A percentile compares a stretch with the other conserved stretches of the same genome.
These are phyloP conservation scores for Talaromyces sp. DNA, from an alignment of 2,329 filamentous ascomycete genomes.

Conservation along the genomic window DNA sequence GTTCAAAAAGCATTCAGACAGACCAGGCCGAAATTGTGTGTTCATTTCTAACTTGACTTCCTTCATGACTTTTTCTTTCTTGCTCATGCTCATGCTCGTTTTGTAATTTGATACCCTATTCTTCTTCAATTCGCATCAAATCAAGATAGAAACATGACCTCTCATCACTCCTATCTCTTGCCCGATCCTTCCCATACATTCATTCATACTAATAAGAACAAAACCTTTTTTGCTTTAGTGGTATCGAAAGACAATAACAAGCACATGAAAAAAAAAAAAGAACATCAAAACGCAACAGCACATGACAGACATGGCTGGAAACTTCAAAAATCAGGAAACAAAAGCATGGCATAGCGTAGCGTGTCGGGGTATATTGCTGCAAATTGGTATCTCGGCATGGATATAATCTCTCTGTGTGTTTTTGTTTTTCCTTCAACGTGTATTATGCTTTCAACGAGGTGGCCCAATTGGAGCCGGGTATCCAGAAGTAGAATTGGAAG, in stretches of 20 bases:
- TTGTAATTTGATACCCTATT: not conserved
- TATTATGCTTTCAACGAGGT: conserved; percentile 68
- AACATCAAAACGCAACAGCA: conserved; percentile 40
- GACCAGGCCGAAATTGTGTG: conserved; percentile 8
- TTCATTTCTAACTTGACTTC: conserved; percentile 11
- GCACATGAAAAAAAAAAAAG: conserved; percentile 37
- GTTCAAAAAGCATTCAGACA: not conserved
- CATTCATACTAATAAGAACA: conserved; percentile 14
- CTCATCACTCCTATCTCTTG: conserved; percentile 7
- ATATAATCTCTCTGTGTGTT: conserved; percentile 16
- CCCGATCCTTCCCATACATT: conserved; percentile 10
- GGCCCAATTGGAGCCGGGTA: conserved; percentile 90
- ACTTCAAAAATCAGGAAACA: conserved; percentile 32
- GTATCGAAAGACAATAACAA: conserved; percentile 30
- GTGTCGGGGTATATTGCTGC: conserved; percentile 48
- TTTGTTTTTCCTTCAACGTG: conserved; percentile 37
- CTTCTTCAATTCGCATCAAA: not conserved
- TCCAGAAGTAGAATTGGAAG: conserved; percentile 96
- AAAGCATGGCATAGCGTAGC: conserved; percentile 26
- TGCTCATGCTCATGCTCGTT: not conserved
- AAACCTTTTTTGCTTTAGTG: conserved; percentile 26
- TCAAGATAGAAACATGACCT: not conserved
- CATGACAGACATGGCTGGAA: conserved; percentile 20
- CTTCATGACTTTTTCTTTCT: not conserved
- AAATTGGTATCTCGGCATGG: conserved; percentile 38